Evolutionary conservation across 169 alveolate species (phyloP), one percentile per base, ranked within the genome.

Genomic region (Plasmodium reichenowi): DNA sequence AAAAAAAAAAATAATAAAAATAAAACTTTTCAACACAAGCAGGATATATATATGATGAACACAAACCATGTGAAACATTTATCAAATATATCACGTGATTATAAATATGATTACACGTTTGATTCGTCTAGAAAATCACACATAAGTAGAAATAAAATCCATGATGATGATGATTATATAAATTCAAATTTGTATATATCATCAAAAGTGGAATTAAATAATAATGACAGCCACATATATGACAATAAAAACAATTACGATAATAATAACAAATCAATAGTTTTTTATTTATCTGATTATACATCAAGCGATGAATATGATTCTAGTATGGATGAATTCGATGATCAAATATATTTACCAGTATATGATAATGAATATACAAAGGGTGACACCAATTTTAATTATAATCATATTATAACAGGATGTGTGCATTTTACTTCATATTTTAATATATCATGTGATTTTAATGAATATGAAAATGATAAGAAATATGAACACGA

Each of bases 401-500:
- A 74, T n/a, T 72, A 72, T 17, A 74, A 76, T 63, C 20, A 62
- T 47, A 66, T 78, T 9, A 78, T 78, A 48, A 66, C 89, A 45
- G 89, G 89, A 24, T 58, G 47, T 50, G 24, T 78, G 2, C 89
- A 78, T 64, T 78, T 78, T 47, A 78, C 80, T 0, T 78, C 89
- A 6, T 78, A 64, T 58, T 78, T 78, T 56, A 78, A 78, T 59
- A 45, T 78, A 13, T 78, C 89, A 9, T 78, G 89, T 22, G 54
- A 66, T 52, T 78, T 78, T 59, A 78, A 78, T 29, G 76, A 64
- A 7, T 48, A 63, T 48, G 26, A 10, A 3, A 48, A 13, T 48
- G 32, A 24, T 2, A 43, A 45, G 4, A 38, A 38, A 38, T 38
- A 38, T 38, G 47, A 38, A 38, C 47, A 5, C 47, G 59, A 26